phyloP scores from a whole-genome alignment of 1,284 basidiomycete species.

The Cryptococcus hybrid region DNA sequence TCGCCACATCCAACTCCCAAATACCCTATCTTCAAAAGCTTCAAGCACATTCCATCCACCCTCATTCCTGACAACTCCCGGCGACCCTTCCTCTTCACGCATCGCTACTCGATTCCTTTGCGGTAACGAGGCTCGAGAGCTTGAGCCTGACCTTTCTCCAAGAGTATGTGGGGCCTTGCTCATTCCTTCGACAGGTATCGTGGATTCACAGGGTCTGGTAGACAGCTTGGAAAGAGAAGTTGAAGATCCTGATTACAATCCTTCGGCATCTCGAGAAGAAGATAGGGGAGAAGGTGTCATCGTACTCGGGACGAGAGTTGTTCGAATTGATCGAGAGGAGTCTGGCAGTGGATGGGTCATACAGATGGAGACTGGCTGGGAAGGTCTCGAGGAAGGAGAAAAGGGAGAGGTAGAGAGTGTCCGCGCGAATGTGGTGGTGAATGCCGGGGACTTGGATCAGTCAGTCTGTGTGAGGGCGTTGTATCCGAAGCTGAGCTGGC shows the following conservation, averaged over 20 bases:
- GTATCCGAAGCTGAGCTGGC: conserved; percentile 58
- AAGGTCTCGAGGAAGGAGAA: conserved; percentile 26
- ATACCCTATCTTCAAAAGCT: conserved; percentile 67
- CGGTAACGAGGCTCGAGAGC: conserved; percentile 65
- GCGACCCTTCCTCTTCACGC: conserved; percentile 37
- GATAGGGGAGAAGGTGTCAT: conserved; percentile 60
- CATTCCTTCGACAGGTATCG: conserved; percentile 85
- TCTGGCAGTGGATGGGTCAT: conserved; percentile 56
- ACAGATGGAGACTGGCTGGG: conserved; percentile 69
- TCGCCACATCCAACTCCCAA: conserved; percentile 65
- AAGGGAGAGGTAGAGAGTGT: conserved; percentile 61
- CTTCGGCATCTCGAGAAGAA: conserved; percentile 4
- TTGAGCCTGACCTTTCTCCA: conserved; percentile 78
- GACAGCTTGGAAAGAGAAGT: conserved; percentile 77
- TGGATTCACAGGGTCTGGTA: conserved; percentile 83
- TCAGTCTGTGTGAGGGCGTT: conserved; percentile 68
- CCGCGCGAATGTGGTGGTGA: conserved; percentile 81
- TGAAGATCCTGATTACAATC: conserved; percentile 37
- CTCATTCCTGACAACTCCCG: conserved; percentile 25
- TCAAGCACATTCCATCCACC: conserved; percentile 60
- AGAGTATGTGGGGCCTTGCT: conserved; percentile 72
- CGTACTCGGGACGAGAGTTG: conserved; percentile 77
- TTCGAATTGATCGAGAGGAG: conserved; percentile 70
- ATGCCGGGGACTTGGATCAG: conserved; percentile 78
- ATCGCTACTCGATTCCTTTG: conserved; percentile 69